Base-by-base conservation (phyloP, 2,329 filamentous ascomycete species). In the Verticillium isaacii region DNA sequence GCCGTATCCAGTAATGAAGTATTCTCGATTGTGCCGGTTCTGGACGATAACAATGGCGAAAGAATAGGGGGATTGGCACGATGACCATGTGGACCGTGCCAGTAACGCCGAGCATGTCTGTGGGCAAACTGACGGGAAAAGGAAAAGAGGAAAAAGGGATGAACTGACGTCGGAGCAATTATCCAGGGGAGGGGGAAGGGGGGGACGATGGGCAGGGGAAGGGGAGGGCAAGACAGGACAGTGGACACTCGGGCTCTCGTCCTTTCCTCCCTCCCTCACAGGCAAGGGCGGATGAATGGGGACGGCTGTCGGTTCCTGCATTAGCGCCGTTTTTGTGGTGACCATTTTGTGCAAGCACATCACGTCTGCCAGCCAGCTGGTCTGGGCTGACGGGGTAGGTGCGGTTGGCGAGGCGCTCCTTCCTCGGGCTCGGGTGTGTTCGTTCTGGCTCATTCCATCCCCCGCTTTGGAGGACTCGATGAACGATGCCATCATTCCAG, bases 251-350 rank as follows among this genome's bases (percentile, higher is more conserved):
- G 6, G 23, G 17, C 9, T 23, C 23, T 23, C n/a, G 45, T 50
- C 45, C 45, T 50, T 50, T n/a, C 45, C 45, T 23, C 23, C 19
- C 5, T 25, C 25, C 25, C 29, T 29, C 29, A 29, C 29, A 29
- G 29, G 29, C 4, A 29, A n/a, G 17, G 39, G n/a, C 17, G 39
- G 39, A 23, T 15, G 17, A 50, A 25, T n/a, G 45, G 9, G 1
- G 14, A 23, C 45, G n/a, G 8, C 3, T 23, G 45, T 61, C 57
- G 56, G 64, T 65, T 62, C 64, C 64, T 65, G 64, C 64, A 65
- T 64, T 64, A 65, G 64, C 64, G 64, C 59, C 36, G 60, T 57
- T 56, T 15, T 29, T 19, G 8, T 50, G 25, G 45, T 50, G 45
- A 3, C 45, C 12, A 52, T 60, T 34, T 54, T 55, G 50, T 52